These are phyloP conservation scores for Eimeria falciformis DNA, from an alignment of 169 alveolate genomes.

Conservation along the genomic window DNA sequence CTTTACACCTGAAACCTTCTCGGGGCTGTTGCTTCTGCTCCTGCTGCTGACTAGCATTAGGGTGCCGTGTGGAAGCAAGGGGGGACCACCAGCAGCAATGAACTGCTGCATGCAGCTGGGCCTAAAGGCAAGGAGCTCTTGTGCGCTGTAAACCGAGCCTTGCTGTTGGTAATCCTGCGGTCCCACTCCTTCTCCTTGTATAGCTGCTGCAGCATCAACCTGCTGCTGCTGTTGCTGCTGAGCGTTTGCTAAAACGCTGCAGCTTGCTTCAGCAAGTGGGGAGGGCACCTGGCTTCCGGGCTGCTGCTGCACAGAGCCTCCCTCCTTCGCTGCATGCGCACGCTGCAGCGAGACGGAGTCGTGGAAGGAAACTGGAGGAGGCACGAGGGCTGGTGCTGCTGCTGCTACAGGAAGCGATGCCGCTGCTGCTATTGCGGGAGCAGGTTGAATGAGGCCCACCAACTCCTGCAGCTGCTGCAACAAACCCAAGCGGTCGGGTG, in stretches of 20 bases:
- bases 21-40: neutral
- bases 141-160: neutral
- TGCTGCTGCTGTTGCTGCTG: conserved; percentile 31
- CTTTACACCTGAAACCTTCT: neutral
- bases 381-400: neutral
- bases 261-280: neutral
- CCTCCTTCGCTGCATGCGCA: neutral
- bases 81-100: neutral
- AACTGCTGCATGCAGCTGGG: conserved; percentile 45
- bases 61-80: conserved; percentile 19
- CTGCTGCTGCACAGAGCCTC: conserved; percentile 10
- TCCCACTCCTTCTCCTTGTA: conserved; percentile 33
- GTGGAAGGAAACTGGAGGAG: neutral
- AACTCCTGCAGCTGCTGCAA: conserved; percentile 56
- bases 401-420: conserved; percentile 16
- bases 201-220: conserved; percentile 33
- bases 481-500: neutral
- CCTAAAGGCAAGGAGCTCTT: neutral
- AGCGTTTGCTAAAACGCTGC: neutral
- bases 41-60: conserved; percentile 24
- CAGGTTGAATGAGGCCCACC: neutral
- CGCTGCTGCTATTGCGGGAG: neutral
- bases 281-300: neutral
- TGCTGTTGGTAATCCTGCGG: conserved; percentile 10
- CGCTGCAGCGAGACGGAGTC: neutral